These are phyloP conservation scores for Bryoglossum gracile DNA, from an alignment of 495 filamentous ascomycete genomes.

Conservation along the genomic window DNA sequence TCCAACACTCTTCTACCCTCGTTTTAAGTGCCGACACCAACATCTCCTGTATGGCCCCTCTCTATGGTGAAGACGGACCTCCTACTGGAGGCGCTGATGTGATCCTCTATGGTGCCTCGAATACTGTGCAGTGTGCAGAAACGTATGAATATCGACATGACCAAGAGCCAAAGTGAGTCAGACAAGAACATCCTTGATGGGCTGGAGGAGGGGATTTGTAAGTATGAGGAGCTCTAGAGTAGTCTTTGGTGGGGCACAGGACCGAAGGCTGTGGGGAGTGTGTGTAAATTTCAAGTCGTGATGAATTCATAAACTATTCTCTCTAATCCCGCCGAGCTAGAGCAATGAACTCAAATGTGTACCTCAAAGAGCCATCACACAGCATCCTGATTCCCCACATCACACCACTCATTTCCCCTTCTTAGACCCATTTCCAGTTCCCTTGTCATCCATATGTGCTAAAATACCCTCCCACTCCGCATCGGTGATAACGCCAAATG, in stretches of 20 bases:
- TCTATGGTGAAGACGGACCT: slow-evolving; percentile 58
- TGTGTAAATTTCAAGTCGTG: too few relatives aligned
- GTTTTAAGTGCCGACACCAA: slow-evolving; percentile 55
- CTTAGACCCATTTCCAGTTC: background rate
- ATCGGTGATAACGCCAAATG: slow-evolving; percentile 10
- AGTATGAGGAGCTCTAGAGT: too few relatives aligned
- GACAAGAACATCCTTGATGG: slow-evolving; percentile 46
- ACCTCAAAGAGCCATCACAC: too few relatives aligned
- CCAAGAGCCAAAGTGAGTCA: slow-evolving; percentile 34
- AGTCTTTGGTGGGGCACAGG: too few relatives aligned
- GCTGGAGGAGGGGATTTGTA: slow-evolving; percentile 44
- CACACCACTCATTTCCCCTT: background rate
- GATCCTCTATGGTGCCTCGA: slow-evolving; percentile 42
- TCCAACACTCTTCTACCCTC: slow-evolving; percentile 70
- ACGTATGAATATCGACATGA: slow-evolving; percentile 38
- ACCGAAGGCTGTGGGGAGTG: too few relatives aligned
- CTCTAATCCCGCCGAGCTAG: too few relatives aligned
- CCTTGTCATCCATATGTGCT: slow-evolving; percentile 15
- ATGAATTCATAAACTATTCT: too few relatives aligned
- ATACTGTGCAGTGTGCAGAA: too few relatives aligned
- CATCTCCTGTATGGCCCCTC: slow-evolving; percentile 21
- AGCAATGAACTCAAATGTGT: too few relatives aligned
- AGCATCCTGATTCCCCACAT: too few relatives aligned
- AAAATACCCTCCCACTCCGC: slow-evolving; percentile 6
- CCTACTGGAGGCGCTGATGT: slow-evolving; percentile 59